A percentile compares a stretch with the other conserved stretches of the same genome.
phyloP scores from a whole-genome alignment of 1,284 basidiomycete species.

The Ganoderma meredithae region DNA sequence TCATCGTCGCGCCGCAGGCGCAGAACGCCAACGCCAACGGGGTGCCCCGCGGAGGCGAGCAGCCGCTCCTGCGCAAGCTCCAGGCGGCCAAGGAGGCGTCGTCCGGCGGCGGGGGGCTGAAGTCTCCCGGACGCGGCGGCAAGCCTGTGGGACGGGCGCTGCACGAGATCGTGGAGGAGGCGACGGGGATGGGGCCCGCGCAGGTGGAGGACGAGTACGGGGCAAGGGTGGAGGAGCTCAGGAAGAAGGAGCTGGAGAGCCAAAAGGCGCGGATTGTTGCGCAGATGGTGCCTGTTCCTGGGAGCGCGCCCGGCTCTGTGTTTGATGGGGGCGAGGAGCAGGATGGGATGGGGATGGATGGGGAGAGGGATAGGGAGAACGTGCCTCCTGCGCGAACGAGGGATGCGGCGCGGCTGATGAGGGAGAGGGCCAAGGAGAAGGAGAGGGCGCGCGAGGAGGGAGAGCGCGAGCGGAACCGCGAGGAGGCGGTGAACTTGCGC shows the following conservation, averaged over 20 bases:
- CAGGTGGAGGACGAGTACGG: slow-evolving; percentile 41
- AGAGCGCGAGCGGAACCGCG: slow-evolving; percentile 34
- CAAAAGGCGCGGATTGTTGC: slow-evolving; percentile 91
- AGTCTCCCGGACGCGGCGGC: slow-evolving; percentile 42
- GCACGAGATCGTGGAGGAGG: slow-evolving; percentile 59
- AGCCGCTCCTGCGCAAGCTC: slow-evolving; percentile 63
- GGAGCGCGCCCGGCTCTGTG: slow-evolving; percentile 35
- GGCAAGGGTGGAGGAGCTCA: slow-evolving; percentile 48
- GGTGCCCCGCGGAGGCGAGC: slow-evolving; percentile 48
- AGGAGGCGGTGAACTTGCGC: slow-evolving; percentile 30
- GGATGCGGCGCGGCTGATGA: slow-evolving; percentile 18
- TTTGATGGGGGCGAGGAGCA: slow-evolving; percentile 35
- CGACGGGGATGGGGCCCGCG: slow-evolving; percentile 34
- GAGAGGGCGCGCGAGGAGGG: slow-evolving; percentile 39
- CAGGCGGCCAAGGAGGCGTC: slow-evolving; percentile 51
- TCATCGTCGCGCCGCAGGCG: slow-evolving; percentile 69
- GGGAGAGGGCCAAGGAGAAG: slow-evolving; percentile 25
- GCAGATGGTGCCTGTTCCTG: slow-evolving; percentile 78
- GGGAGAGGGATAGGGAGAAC: slow-evolving; percentile 24
- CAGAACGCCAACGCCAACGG: slow-evolving; percentile 30
- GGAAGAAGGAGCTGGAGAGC: slow-evolving; percentile 79
- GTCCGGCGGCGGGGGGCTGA: background rate
- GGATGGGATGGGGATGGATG: slow-evolving; percentile 9
- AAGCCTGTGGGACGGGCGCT: slow-evolving; percentile 43
- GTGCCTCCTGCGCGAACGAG: slow-evolving; percentile 23